These are phyloP conservation scores for Tetracladium marchalianum DNA, from an alignment of 495 filamentous ascomycete species.

Conservation along the genomic window DNA sequence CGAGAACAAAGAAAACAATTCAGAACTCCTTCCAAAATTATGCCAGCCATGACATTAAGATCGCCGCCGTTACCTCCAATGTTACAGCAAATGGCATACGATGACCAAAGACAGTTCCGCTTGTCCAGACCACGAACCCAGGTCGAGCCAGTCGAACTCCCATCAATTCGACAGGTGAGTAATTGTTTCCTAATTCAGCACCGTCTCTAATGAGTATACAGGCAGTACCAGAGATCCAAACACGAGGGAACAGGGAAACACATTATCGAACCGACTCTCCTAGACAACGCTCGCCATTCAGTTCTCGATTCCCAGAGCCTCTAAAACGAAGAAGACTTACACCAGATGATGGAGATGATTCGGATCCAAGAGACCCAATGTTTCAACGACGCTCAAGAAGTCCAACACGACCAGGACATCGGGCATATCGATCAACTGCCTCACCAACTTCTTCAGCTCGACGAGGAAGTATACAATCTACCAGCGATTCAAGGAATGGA, in stretches of 20 bases:
- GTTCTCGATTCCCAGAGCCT: conserved; percentile 20
- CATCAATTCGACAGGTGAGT: conserved; percentile 34
- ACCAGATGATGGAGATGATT: conserved; percentile 20
- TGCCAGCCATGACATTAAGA: conserved; percentile 4
- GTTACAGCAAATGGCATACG: conserved; percentile 1
- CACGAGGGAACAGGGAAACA: conserved; percentile 10
- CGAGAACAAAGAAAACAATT: too few species aligned
- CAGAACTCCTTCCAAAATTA: not conserved
- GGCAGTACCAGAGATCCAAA: conserved; percentile 27
- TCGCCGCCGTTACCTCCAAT: not conserved
- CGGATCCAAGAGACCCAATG: conserved; percentile 16
- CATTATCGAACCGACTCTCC: conserved; percentile 17
- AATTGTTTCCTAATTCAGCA: not conserved
- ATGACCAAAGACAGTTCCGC: not conserved
- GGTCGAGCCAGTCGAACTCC: conserved; percentile 27
- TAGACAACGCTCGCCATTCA: not conserved
- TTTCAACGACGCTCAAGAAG: conserved; percentile 26
- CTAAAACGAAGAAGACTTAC: conserved; percentile 28
- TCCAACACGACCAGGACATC: conserved; percentile 15
- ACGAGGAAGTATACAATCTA: conserved; percentile 15
- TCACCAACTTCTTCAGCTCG: conserved; percentile 14
- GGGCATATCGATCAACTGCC: not conserved
- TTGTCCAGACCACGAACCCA: conserved; percentile 12
- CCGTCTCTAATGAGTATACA: conserved; percentile 18
- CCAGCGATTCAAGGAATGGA: conserved; percentile 21